Evolutionary conservation across 345 rosid species (phyloP).

Genomic region (Microcos paniculata): DNA sequence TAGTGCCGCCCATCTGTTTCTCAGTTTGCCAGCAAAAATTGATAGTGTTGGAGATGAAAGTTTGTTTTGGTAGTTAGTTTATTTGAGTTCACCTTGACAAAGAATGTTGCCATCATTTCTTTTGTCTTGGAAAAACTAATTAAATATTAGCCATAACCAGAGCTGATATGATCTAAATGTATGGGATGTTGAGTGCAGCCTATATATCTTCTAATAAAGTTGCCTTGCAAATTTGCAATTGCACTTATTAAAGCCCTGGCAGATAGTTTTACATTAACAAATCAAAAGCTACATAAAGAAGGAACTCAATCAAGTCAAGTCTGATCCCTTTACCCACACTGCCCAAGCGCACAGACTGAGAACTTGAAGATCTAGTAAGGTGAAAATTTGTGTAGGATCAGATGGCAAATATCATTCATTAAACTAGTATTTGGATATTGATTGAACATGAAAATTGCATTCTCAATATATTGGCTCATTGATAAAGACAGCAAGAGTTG

Average conservation of each 20-base stretch:
- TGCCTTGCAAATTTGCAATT: background rate
- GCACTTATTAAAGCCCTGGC: background rate
- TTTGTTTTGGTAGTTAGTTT: background rate
- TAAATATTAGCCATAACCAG: background rate
- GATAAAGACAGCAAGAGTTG: background rate
- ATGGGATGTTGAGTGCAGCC: background rate
- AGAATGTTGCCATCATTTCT: background rate
- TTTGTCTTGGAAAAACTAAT: background rate
- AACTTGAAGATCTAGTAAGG: background rate
- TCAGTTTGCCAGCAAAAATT: background rate
- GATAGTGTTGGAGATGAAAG: background rate
- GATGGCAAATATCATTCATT: background rate
- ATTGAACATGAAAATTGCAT: background rate
- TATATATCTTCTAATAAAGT: background rate
- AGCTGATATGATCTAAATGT: background rate
- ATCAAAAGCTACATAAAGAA: background rate
- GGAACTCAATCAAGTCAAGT: background rate
- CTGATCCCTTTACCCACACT: background rate
- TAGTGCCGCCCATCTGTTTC: conserved; percentile 8
- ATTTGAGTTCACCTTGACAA: background rate
- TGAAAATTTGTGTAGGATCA: background rate
- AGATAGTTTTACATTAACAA: background rate
- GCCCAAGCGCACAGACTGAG: no score
- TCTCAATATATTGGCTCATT: background rate
- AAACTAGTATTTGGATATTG: background rate